Conservation (phyloP, 2,329 filamentous ascomycete species). For the Colletotrichum tanaceti region DNA sequence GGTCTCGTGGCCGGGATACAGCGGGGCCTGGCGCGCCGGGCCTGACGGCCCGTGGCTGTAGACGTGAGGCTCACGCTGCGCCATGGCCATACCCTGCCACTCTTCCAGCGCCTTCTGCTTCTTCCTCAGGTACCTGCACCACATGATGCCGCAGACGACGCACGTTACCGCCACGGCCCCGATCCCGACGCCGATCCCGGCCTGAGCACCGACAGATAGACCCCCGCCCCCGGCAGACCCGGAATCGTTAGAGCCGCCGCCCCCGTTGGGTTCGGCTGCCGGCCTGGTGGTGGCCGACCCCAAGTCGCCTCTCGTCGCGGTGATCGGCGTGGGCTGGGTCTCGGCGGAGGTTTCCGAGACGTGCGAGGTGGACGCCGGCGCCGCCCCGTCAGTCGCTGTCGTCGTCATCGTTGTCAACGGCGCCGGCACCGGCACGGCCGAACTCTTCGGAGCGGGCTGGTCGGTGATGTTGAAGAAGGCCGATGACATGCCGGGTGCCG, state of each 20-base stretch:
- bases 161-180: constrained; percentile 5
- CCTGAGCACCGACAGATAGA: constrained; percentile 16
- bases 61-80: neutral
- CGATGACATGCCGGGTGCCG: constrained; percentile 5
- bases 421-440: neutral
- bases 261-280: too few species aligned
- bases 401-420: neutral
- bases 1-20: too few species aligned
- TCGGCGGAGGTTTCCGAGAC: neutral
- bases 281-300: neutral
- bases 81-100: neutral
- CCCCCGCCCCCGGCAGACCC: neutral
- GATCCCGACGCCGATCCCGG: constrained; percentile 18
- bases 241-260: neutral
- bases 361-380: too few species aligned
- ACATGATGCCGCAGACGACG: constrained; percentile 14
- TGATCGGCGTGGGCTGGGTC: neutral
- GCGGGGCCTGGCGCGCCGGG: too few species aligned
- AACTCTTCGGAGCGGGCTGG: neutral
- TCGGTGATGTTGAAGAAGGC: constrained; percentile 44
- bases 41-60: too few species aligned
- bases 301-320: neutral
- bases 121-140: constrained; percentile 21
- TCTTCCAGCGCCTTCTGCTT: neutral
- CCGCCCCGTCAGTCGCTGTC: too few species aligned